Evolutionary conservation across 2,329 filamentous ascomycete genomes (phyloP).

Genomic region (Xylaria sp.): DNA sequence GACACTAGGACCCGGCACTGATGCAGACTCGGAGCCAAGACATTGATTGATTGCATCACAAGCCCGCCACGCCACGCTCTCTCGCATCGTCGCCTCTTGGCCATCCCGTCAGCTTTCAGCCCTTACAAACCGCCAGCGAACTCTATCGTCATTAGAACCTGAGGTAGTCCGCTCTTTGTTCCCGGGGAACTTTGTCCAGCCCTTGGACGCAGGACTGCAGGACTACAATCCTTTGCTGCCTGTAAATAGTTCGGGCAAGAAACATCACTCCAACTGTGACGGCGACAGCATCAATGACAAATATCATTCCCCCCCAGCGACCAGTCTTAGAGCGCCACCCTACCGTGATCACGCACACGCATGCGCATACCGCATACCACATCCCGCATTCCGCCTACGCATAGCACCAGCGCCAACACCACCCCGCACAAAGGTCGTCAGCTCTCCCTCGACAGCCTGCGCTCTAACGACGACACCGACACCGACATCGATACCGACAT

Average conservation of each 20-base stretch:
- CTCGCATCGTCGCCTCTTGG: conserved; percentile 20
- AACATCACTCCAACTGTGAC: too few species aligned
- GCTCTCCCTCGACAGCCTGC: not conserved
- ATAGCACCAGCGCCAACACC: too few species aligned
- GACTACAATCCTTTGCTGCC: too few species aligned
- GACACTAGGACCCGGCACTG: not conserved
- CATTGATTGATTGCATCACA: conserved; percentile 24
- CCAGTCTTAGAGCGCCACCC: not conserved
- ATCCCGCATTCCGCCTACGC: too few species aligned
- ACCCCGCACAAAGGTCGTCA: not conserved
- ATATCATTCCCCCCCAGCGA: not conserved
- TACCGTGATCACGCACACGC: not conserved
- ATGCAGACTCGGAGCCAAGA: conserved; percentile 9
- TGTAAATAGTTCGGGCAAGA: too few species aligned
- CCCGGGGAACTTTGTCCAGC: too few species aligned
- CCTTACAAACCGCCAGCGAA: conserved; percentile 5
- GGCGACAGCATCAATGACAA: conserved; percentile 14
- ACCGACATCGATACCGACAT: not conserved
- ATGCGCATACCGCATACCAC: too few species aligned
- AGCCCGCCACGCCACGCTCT: conserved; percentile 13
- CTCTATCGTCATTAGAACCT: not conserved
- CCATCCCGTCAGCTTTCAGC: conserved; percentile 9
- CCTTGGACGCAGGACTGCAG: too few species aligned
- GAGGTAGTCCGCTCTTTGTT: not conserved
- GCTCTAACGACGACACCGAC: not conserved